phyloP scores from a whole-genome alignment of 2,329 filamentous ascomycete genomes.

The Aureobasidium subglaciale region DNA sequence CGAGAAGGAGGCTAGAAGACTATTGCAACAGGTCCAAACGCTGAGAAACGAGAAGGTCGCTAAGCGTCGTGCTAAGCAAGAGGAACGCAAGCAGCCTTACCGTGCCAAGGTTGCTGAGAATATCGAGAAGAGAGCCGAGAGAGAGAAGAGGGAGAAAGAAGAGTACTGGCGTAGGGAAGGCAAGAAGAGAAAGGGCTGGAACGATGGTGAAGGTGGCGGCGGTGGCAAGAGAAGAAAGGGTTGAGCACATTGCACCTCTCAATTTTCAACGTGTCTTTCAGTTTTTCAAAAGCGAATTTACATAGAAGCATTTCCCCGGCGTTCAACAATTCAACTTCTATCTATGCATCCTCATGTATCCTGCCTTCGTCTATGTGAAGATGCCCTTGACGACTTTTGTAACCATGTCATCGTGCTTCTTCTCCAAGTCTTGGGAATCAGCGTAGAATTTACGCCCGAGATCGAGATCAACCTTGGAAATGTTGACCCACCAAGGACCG shows the following conservation, averaged over 20 bases:
- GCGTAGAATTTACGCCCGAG: slow-evolving; percentile 25
- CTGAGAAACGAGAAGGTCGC: slow-evolving; percentile 84
- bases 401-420: slow-evolving; percentile 10
- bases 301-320: slow-evolving; percentile 7
- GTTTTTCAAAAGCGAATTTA: slow-evolving; percentile 1
- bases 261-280: not conserved
- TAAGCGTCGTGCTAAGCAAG: slow-evolving; percentile 77
- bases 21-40: slow-evolving; percentile 90
- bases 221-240: slow-evolving; percentile 26
- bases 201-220: slow-evolving; percentile 42
- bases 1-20: slow-evolving; percentile 78
- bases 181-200: slow-evolving; percentile 60
- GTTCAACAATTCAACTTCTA: not conserved
- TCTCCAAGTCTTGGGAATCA: not conserved
- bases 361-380: not conserved
- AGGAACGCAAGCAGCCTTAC: slow-evolving; percentile 74
- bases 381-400: not conserved
- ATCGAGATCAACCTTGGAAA: slow-evolving; percentile 32
- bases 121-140: slow-evolving; percentile 73
- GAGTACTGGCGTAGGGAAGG: slow-evolving; percentile 92
- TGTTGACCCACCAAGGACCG: slow-evolving; percentile 31
- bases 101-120: slow-evolving; percentile 74
- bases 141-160: slow-evolving; percentile 86
- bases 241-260: not conserved
- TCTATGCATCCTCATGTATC: too few species aligned